These are phyloP conservation scores for Pisolithus thermaeus DNA, from an alignment of 1,284 basidiomycete species.

Conservation along the genomic window DNA sequence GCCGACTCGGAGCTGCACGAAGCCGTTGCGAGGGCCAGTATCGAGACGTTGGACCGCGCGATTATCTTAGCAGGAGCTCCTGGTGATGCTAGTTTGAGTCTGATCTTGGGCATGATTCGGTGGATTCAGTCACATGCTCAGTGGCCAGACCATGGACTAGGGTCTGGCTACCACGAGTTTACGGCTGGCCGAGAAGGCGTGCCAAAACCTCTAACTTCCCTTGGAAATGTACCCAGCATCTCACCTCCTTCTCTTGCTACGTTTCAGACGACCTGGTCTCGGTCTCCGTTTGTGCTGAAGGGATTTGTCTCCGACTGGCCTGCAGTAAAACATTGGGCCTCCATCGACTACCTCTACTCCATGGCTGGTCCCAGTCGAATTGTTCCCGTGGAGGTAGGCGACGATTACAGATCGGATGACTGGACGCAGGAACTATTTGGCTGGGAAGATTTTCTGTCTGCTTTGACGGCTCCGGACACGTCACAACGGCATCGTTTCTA, in stretches of 20 bases:
- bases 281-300: constrained; percentile 69
- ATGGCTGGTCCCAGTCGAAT: constrained; percentile 73
- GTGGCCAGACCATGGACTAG: constrained; percentile 10
- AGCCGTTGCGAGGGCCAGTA: constrained; percentile 25
- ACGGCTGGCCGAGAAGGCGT: constrained; percentile 13
- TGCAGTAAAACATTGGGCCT: constrained; percentile 68
- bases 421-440: constrained; percentile 82
- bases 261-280: constrained; percentile 42
- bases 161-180: constrained; percentile 10
- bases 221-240: constrained; percentile 33
- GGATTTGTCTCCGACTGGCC: constrained; percentile 63
- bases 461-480: constrained; percentile 40
- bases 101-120: constrained; percentile 57
- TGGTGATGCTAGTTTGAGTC: constrained; percentile 53
- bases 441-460: constrained; percentile 72
- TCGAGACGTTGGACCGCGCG: constrained; percentile 68
- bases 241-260: constrained; percentile 46
- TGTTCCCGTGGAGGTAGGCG: constrained; percentile 88
- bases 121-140: constrained; percentile 33
- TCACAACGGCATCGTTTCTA: constrained; percentile 46
- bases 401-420: constrained; percentile 72
- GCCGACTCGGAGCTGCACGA: constrained; percentile 25
- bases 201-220: constrained; percentile 14
- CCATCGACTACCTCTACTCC: constrained; percentile 58
- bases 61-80: constrained; percentile 82